Evolutionary conservation across 2,329 filamentous ascomycete species (phyloP), one percentile per base, ranked within the genome.

Genomic region (Eutypella sp.): DNA sequence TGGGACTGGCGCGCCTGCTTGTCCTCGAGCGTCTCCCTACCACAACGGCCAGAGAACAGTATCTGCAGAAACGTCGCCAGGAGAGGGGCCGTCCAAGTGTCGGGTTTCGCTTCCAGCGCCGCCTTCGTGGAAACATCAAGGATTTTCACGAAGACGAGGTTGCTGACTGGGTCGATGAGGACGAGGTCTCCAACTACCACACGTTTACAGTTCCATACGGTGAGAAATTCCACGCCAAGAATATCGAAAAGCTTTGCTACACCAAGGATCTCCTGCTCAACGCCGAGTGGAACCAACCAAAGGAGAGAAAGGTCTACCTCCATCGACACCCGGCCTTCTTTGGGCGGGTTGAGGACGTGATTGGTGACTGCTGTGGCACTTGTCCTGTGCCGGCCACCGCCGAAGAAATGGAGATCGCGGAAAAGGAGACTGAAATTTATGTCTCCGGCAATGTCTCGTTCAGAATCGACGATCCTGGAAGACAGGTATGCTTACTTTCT

Each of bases 271-370:
- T 95, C 16, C 73, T 95, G 7, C 76, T 95, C 16, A 93, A 95
- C 56, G 87, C 87, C 0, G 87, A 95, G 60, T 95, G 89, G 89
- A 95, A 93, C 56, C 82, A 85, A 51, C 73, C 78, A 1, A 82
- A 87, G 49, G 83, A 89, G 36, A 79, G 89, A n/a, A 72, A 83
- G 22, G 84, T 91, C 1, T 81, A 88, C 50, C 72, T 95, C 5
- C 89, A 95, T 66, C 80, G 89, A 2, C 89, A 95, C 57, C 89
- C 89, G 3, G 87, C 86, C 11, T 95, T 95, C 63, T 92, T 95
- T 57, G 89, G 89, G 1, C 77, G 81, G 24, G 81, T 85, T 5
- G 72, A 84, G 46, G 85, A 93, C 64, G 78, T 93, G 7, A 78
- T 92, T 44, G 70, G 81, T 24, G 89, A 95, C 60, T 95, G 89